Conservation (phyloP, 2,329 filamentous ascomycete species). For the Alternaria dauci region DNA sequence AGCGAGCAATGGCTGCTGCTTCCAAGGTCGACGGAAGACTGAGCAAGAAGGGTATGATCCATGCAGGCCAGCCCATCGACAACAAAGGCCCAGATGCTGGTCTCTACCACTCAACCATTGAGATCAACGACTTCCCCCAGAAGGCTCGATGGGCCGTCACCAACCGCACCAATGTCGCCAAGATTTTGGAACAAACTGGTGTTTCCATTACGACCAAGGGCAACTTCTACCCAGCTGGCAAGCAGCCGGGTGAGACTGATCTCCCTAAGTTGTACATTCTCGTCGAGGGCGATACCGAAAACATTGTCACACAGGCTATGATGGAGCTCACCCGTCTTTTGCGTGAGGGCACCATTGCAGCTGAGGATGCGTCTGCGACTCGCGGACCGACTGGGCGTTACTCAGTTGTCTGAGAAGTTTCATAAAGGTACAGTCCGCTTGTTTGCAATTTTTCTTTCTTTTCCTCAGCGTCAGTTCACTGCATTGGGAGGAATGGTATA, state of each 20-base stretch:
- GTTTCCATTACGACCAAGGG: conserved; percentile 98
- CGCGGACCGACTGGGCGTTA: conserved; percentile 84
- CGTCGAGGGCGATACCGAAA: conserved; percentile 95
- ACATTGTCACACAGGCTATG: conserved; percentile 90
- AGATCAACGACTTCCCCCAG: conserved; percentile 99
- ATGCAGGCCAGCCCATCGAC: conserved; percentile 92
- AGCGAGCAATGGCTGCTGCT: conserved; percentile 89
- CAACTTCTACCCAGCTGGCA: conserved; percentile 83
- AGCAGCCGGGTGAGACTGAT: conserved; percentile 74
- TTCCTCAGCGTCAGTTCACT: conserved; percentile 11
- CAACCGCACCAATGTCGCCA: conserved; percentile 96
- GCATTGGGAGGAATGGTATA: conserved; percentile 12
- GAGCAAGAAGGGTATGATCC: conserved; percentile 86
- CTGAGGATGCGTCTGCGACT: conserved; percentile 79
- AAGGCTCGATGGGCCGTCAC: conserved; percentile 99
- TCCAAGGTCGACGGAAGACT: conserved; percentile 90
- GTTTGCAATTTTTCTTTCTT: background rate
- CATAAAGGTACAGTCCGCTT: background rate
- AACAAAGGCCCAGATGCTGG: conserved; percentile 98
- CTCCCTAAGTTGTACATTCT: conserved; percentile 97
- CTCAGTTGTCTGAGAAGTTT: conserved; percentile 64
- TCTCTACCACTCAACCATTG: conserved; percentile 93
- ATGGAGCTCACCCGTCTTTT: conserved; percentile 86
- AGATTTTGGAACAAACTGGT: conserved; percentile 93
- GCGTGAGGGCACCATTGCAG: conserved; percentile 88